A percentile compares a stretch with the other conserved stretches of the same genome.
Evolutionary conservation across 2,329 filamentous ascomycete species (phyloP).

Genomic region (Cladosporium sp.): DNA sequence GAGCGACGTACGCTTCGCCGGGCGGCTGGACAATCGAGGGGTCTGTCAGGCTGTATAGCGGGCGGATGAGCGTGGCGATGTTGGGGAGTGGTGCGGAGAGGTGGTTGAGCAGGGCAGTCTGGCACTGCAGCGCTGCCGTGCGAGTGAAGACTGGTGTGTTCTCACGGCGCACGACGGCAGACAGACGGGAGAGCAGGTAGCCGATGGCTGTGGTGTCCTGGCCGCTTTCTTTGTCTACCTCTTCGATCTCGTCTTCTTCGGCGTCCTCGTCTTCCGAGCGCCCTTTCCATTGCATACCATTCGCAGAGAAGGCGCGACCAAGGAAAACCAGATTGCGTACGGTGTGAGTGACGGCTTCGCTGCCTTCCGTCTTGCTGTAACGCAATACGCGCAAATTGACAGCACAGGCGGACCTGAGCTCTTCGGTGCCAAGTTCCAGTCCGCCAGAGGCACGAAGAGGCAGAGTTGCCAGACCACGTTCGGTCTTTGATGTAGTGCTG

Average conservation of each 20-base stretch:
- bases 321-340: slow-evolving; percentile 82
- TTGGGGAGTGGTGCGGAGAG: slow-evolving; percentile 57
- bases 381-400: slow-evolving; percentile 58
- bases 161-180: slow-evolving; percentile 74
- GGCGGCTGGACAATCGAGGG: slow-evolving; percentile 57
- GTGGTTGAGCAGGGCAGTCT: slow-evolving; percentile 65
- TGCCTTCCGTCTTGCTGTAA: slow-evolving; percentile 52
- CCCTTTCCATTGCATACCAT: slow-evolving; percentile 47
- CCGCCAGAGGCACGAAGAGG: slow-evolving; percentile 68
- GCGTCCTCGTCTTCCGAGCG: slow-evolving; percentile 42
- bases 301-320: slow-evolving; percentile 60
- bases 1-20: slow-evolving; percentile 59
- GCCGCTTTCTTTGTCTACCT: slow-evolving; percentile 39
- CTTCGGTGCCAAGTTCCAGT: slow-evolving; percentile 60
- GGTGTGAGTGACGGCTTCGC: slow-evolving; percentile 74
- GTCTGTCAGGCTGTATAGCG: slow-evolving; percentile 81
- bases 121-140: slow-evolving; percentile 67
- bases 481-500: slow-evolving; percentile 50
- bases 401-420: slow-evolving; percentile 58
- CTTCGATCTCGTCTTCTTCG: slow-evolving; percentile 38
- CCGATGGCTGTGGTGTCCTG: slow-evolving; percentile 51
- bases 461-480: slow-evolving; percentile 49
- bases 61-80: slow-evolving; percentile 60
- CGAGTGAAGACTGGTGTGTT: slow-evolving; percentile 57
- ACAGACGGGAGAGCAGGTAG: slow-evolving; percentile 75